A percentile compares a stretch with the other conserved stretches of the same genome.
These are phyloP conservation scores for Candida yuanshanica DNA, from an alignment of 805 yeast genomes.

Conservation along the genomic window DNA sequence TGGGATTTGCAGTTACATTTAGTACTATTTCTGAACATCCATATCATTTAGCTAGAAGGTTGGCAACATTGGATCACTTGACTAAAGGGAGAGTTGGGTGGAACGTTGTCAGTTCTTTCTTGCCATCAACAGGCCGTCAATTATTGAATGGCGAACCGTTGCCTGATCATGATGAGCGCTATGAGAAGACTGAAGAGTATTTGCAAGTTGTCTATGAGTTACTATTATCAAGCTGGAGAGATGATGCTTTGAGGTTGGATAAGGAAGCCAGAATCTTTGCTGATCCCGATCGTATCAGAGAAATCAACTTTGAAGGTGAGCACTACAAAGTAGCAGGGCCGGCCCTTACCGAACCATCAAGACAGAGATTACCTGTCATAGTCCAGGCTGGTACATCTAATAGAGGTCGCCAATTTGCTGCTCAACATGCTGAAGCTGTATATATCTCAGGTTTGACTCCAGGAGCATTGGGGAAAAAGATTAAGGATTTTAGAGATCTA, in stretches of 20 bases:
- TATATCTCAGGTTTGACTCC: conserved; percentile 33
- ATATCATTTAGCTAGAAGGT: conserved; percentile 28
- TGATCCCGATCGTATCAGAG: conserved; percentile 31
- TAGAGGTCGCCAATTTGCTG: conserved; percentile 36
- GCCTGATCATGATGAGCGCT: conserved; percentile 36
- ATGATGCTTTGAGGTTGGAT: conserved; percentile 25
- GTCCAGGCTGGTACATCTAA: conserved; percentile 41
- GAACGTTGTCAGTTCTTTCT: conserved; percentile 39
- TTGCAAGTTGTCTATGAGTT: conserved; percentile 33
- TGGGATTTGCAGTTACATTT: conserved; percentile 36
- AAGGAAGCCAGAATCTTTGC: conserved; percentile 21
- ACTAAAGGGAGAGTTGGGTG: conserved; percentile 40
- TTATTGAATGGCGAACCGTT: conserved; percentile 24
- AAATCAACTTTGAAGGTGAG: conserved; percentile 27
- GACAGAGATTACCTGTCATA: conserved; percentile 38
- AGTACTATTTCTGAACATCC: conserved; percentile 41
- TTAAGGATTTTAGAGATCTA: conserved; percentile 18
- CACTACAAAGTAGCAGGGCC: conserved; percentile 32
- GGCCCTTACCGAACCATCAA: conserved; percentile 34
- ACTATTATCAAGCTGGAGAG: conserved; percentile 35
- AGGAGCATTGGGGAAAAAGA: conserved; percentile 7
- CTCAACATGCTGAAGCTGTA: conserved; percentile 38
- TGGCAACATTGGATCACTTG: conserved; percentile 33
- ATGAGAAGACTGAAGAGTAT: conserved; percentile 34
- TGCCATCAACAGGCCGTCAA: conserved; percentile 37